These are phyloP conservation scores for Talaromyces proteolyticus DNA, from an alignment of 495 filamentous ascomycete species.

Conservation along the genomic window DNA sequence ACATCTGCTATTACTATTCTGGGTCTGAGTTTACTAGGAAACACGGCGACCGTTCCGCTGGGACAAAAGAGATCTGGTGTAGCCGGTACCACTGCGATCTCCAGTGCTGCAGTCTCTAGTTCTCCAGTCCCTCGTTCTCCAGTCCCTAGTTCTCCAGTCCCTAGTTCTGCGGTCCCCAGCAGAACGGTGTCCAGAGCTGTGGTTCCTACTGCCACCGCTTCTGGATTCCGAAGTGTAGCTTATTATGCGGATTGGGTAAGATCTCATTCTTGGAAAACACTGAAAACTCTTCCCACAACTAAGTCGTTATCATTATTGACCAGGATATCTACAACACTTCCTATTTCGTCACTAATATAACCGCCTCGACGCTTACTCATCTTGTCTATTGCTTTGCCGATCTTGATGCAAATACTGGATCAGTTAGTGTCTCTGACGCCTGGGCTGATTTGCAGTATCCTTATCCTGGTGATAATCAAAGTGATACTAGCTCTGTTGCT, in stretches of 20 bases:
- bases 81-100: too few relatives aligned
- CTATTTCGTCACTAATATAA: conserved; percentile 68
- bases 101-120: too few relatives aligned
- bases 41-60: too few relatives aligned
- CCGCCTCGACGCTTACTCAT: conserved; percentile 71
- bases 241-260: conserved; percentile 78
- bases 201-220: not conserved
- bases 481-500: conserved; percentile 54
- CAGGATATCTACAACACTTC: conserved; percentile 65
- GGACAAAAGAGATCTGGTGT: too few relatives aligned
- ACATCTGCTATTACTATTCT: too few relatives aligned
- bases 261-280: not conserved
- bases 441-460: conserved; percentile 43
- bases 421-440: conserved; percentile 72
- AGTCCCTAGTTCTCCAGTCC: too few relatives aligned
- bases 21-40: too few relatives aligned
- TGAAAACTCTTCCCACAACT: not conserved
- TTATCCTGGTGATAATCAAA: conserved; percentile 71
- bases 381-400: conserved; percentile 80
- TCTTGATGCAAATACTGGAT: conserved; percentile 54
- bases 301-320: not conserved
- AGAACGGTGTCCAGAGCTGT: too few relatives aligned
- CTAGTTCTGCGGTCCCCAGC: too few relatives aligned
- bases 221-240: conserved; percentile 59
- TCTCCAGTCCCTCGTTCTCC: too few relatives aligned